Conservation (phyloP, 768 basidiomycete genomes). For the Rhodotorula diobovata region DNA sequence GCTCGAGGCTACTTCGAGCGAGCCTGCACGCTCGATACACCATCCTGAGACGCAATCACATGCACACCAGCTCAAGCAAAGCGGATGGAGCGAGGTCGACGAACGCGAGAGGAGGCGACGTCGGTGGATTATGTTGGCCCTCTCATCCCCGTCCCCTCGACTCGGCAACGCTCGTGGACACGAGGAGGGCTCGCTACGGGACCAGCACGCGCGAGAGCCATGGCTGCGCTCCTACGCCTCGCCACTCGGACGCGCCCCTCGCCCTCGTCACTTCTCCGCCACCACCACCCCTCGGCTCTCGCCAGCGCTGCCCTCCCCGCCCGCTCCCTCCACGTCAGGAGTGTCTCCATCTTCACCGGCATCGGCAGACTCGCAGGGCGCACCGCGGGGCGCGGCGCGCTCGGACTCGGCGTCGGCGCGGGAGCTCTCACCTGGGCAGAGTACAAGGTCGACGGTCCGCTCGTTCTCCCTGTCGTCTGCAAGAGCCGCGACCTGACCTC, state of each 20-base stretch:
- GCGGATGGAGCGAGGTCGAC: too few relatives aligned
- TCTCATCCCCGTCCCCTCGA: too few relatives aligned
- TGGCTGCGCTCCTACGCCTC: background rate
- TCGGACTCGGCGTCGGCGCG: constrained; percentile 59
- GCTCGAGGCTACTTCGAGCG: too few relatives aligned
- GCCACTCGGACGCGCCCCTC: too few relatives aligned
- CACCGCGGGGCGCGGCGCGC: constrained; percentile 29
- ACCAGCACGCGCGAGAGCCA: background rate
- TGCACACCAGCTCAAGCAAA: too few relatives aligned
- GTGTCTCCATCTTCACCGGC: constrained; percentile 34
- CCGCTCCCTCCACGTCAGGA: constrained; percentile 29
- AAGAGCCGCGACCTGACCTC: constrained; percentile 47
- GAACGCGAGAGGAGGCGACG: too few relatives aligned
- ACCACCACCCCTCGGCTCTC: background rate
- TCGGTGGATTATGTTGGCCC: too few relatives aligned
- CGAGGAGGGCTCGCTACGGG: too few relatives aligned
- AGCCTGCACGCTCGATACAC: too few relatives aligned
- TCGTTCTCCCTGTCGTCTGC: constrained; percentile 47
- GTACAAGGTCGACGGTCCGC: constrained; percentile 88
- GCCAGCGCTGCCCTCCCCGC: background rate
- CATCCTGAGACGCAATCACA: too few relatives aligned
- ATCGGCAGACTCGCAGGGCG: constrained; percentile 29
- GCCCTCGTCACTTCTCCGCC: background rate
- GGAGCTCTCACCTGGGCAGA: constrained; percentile 91
- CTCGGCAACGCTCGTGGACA: too few relatives aligned